Evolutionary conservation across 2,329 filamentous ascomycete species (phyloP).

Genomic region (Aspergillus udagawae): DNA sequence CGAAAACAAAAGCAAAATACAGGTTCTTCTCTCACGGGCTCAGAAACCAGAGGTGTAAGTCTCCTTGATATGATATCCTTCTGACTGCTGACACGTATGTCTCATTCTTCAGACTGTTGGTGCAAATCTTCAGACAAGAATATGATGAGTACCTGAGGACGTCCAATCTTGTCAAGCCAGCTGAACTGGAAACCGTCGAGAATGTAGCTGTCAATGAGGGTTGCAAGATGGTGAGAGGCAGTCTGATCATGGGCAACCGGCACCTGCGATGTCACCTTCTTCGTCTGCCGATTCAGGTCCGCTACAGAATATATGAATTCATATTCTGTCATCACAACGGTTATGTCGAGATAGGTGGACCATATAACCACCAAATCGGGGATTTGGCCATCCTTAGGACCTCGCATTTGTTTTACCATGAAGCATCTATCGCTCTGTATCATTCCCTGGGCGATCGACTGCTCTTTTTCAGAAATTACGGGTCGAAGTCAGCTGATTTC

Average conservation of each 20-base stretch:
- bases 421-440: conserved; percentile 14
- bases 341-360: conserved; percentile 11
- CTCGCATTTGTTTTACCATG: conserved; percentile 16
- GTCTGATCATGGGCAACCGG: conserved; percentile 2
- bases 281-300: conserved; percentile 12
- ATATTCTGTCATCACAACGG: conserved; percentile 9
- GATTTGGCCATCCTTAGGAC: conserved; percentile 14
- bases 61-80: not conserved
- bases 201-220: conserved; percentile 6
- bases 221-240: conserved; percentile 2
- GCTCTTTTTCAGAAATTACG: conserved; percentile 12
- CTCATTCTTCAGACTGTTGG: not conserved
- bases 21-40: not conserved
- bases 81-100: not conserved
- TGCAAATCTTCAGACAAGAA: conserved; percentile 10
- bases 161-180: conserved; percentile 1
- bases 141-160: not conserved
- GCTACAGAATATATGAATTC: conserved; percentile 10
- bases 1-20: not conserved
- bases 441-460: conserved; percentile 14
- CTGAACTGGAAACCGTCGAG: conserved; percentile 5
- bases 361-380: conserved; percentile 1
- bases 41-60: not conserved
- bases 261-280: conserved; percentile 10
- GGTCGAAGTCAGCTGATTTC: conserved; percentile 6